Evolutionary conservation across 192 early-diverging fungal genomes (phyloP).

Genomic region (Glomus cerebriforme): DNA sequence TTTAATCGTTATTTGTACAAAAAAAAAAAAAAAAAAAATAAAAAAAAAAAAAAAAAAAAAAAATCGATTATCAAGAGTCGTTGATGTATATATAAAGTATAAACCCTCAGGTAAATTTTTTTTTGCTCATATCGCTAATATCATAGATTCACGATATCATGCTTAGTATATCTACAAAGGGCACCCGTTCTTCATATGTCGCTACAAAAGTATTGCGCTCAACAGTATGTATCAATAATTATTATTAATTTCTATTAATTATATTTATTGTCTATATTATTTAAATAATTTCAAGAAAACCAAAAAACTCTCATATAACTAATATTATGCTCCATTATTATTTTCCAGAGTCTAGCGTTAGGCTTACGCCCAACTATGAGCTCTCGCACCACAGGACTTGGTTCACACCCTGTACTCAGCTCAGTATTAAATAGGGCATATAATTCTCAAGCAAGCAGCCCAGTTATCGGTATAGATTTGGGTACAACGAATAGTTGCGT

Average conservation of each 20-base stretch:
- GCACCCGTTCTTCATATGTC: background rate
- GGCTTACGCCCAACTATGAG: background rate
- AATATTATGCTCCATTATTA: background rate
- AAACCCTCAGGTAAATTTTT: too few species aligned
- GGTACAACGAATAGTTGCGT: conserved; percentile 99
- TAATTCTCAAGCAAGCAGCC: conserved; percentile 79
- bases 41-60: too few species aligned
- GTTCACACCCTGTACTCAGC: background rate
- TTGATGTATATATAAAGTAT: too few species aligned
- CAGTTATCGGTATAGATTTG: conserved; percentile 97
- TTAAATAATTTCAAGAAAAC: background rate
- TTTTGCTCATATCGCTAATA: too few species aligned
- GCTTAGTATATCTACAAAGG: background rate
- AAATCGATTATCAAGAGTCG: too few species aligned
- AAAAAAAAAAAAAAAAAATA: too few species aligned
- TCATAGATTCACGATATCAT: background rate
- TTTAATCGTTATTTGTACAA: too few species aligned
- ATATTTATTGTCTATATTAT: too few species aligned
- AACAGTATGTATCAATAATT: background rate
- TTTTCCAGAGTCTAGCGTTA: background rate
- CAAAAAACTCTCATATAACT: too few species aligned
- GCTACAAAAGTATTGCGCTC: background rate
- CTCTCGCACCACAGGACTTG: background rate
- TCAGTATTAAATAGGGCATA: background rate
- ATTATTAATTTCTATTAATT: too few species aligned